Evolutionary conservation across 768 basidiomycete species (phyloP), one percentile per base, ranked within the genome.

Genomic region (Boletus vinaceobasis): DNA sequence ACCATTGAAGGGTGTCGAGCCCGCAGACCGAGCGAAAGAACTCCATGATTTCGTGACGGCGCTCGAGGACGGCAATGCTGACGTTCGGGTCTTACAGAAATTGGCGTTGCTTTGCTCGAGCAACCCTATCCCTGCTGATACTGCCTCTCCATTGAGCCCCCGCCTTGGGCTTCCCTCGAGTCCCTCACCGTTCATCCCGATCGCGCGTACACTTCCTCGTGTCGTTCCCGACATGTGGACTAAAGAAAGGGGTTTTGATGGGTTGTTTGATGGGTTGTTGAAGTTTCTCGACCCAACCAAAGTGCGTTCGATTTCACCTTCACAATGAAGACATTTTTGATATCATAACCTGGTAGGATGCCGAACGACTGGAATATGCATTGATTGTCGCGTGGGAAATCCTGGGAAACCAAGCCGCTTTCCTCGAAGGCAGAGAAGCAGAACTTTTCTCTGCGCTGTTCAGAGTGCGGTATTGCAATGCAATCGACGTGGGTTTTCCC

Each of bases 381-480:
- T 72, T 95, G 59, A 87, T 93, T 53, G 75, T 90, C 32, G 65
- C 93, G 11, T 94, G 88, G 88, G 92, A 94, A 69, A 77, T 93
- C 65, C 73, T 95, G 6, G 87, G 87, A 64, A 80, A 86, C 60
- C 90, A 93, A 66, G 77, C 82, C 23, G 69, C 77, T 31, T 79
- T 85, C 58, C 73, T 95, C 13, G 92, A 94, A 67, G 88, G 90
- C 43, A 82, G 81, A 56, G 93, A 95, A 73, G 79, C 82, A 10
- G 87, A 88, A 51, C 70, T 95, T 35, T 88, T 93, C 66, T 77
- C 83, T 29, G 74, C 82, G 47, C 75, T 95, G 42, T 75, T 96
- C 60, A 78, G 74, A 42, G 77, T 92, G 50, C 79, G 93, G 44
- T 91, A 86, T 59, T 86, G 85, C 65, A 86, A 84, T 63, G 80